Conservation (phyloP, 1,139 yeast genomes). For the Zygosaccharomyces sapae region DNA sequence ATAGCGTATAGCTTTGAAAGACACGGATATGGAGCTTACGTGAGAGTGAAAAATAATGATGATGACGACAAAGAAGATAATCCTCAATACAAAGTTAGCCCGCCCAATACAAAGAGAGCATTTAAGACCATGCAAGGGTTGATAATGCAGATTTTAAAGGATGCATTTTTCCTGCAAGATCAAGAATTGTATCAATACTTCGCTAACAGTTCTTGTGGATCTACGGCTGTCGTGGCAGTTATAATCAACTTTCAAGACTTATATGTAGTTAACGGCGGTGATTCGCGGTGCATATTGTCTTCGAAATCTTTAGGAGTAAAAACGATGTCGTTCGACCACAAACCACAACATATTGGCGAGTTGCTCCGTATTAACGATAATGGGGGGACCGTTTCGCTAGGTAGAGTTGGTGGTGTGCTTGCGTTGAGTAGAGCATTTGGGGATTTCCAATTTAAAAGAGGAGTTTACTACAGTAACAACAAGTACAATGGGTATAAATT, state of each 20-base stretch:
- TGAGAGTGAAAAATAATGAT: constrained; percentile 1
- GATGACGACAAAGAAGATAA: constrained; percentile 9
- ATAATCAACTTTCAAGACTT: constrained; percentile 45
- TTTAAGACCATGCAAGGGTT: constrained; percentile 39
- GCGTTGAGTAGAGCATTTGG: constrained; percentile 77
- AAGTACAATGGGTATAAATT: constrained; percentile 33
- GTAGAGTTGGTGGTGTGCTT: constrained; percentile 67
- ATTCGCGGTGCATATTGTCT: constrained; percentile 63
- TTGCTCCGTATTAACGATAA: constrained; percentile 66
- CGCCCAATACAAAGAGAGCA: constrained; percentile 17
- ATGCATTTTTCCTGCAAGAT: constrained; percentile 56
- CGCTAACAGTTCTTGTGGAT: constrained; percentile 52
- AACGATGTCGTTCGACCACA: constrained; percentile 71
- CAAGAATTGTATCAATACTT: constrained; percentile 45
- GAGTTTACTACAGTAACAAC: constrained; percentile 41
- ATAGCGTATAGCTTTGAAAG: constrained; percentile 30
- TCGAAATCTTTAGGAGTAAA: constrained; percentile 39
- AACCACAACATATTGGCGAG: constrained; percentile 74
- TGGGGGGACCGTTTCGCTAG: constrained; percentile 66
- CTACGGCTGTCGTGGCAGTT: constrained; percentile 60
- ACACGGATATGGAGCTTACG: constrained; percentile 29
- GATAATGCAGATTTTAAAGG: constrained; percentile 42
- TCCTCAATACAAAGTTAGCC: constrained; percentile 7
- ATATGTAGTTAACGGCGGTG: constrained; percentile 70
- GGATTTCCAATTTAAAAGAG: constrained; percentile 58